Evolutionary conservation across 352 stramenopile species (phyloP), one percentile per base, ranked within the genome.

Genomic region (Pythium sp.): DNA sequence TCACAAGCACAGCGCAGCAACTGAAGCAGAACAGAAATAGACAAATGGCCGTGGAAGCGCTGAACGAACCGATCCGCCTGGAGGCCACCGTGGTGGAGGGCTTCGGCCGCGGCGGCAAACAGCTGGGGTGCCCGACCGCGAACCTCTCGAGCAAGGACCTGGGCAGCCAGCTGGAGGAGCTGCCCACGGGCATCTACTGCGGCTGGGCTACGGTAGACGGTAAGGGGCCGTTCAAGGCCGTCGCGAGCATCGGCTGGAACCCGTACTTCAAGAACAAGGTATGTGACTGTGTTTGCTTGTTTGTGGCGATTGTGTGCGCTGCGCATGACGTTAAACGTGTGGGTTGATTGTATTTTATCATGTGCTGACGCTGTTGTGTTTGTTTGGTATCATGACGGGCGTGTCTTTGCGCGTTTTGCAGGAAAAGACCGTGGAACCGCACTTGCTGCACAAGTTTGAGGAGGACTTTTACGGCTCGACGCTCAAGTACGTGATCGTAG

Each of bases 221-320:
- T 63, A 67, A 84, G 12, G 88, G 82, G 0, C 81, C 84, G 51
- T 97, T 93, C 81, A 98, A 98, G 78, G 95, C 95, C 22, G 97
- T 98, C 26, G 97, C 96, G n/a, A 99, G 98, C 83, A 97, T 99
- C 46, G 97, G 97, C 14, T 99, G 89, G 90, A 98, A 98, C 75
- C 93, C 93, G 47, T 97, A 93, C 77, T 98, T 97, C 67, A 90
- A 96, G 69, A 98, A 98, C 71, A 86, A 97, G 75, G 87, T 96
- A 46, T 72, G 58, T 59, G 26, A 69, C 0, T 15, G 20, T 41
- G 36, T 43, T 0, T 34, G 24, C 14, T 41, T 41, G 34, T 11
- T 41, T 24, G 30, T 30, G 2, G 58, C 57, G 61, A 56, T 22
- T 62, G 47, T 26, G 20, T n/a, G 5, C 5, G 20, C 36, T 36